Base-by-base conservation (phyloP, 2,329 filamentous ascomycete species). In the Huntiella decipiens region DNA sequence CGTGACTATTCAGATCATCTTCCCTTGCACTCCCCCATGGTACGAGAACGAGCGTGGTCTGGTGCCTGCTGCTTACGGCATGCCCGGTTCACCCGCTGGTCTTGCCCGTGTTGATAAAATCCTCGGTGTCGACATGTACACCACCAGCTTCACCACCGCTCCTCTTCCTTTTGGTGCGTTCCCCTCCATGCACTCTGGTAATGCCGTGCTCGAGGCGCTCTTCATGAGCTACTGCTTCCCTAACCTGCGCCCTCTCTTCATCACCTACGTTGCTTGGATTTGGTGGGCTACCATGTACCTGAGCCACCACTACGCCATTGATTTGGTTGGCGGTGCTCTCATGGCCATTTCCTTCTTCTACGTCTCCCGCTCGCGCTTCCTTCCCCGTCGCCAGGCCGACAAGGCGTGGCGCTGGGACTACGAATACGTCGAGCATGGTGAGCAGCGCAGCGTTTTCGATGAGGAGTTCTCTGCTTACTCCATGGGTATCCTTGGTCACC, bases 211-310 rank as follows among this genome's bases (percentile, higher is more conserved):
- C 46, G 84, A 93, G 61, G 86, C 84, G 16, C 71, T 95, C 12
- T 94, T 95, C 68, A 82, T 96, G 78, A 83, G 80, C 61, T 80
- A 92, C 62, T 78, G 83, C 59, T 95, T 96, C 68, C 88, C 88
- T 4, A 77, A 75, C 51, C 72, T 92, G 53, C 77, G 82, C 53
- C 76, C 79, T 10, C 63, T 91, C 45, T 93, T 92, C 63, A 73
- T 87, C 52, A 69, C 73, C 52, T 96, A 95, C 62, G 81, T 82
- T 38, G 73, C 82, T 58, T 95, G 88, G 88, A 78, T 95, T 56
- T 95, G 86, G 83, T 96, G 88, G 86, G 82, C 87, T 10, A 96
- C 88, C 54, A 94, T 96, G 85, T 95, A 96, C 59, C 74, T 96
- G 44, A 92, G 84, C 56, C 88, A 96, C 63, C 88, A 96, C 65